A percentile compares a stretch with the other conserved stretches of the same genome.
Evolutionary conservation across 176 grass and related monocot genomes (phyloP).

Genomic region (Oropetium thomaeum): DNA sequence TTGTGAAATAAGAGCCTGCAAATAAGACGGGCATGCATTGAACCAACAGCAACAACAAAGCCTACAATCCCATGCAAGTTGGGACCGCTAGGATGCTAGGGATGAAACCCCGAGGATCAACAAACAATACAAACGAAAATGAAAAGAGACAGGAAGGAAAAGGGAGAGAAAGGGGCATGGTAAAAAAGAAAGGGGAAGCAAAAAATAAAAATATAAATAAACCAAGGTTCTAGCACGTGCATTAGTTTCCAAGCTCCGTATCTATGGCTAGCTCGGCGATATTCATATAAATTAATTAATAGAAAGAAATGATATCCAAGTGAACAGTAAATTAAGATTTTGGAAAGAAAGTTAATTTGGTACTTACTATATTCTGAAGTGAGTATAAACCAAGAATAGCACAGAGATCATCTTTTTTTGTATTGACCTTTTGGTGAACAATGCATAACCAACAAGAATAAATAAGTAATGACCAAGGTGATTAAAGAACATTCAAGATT

Average conservation of each 20-base stretch:
- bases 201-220: too few relatives aligned
- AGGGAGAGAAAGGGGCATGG: too few relatives aligned
- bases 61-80: too few relatives aligned
- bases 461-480: not conserved
- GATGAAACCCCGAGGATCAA: too few relatives aligned
- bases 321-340: conserved; percentile 12
- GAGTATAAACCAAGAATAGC: conserved; percentile 79
- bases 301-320: conserved; percentile 9
- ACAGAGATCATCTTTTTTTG: conserved; percentile 56
- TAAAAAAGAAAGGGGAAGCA: too few relatives aligned
- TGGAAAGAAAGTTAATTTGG: not conserved
- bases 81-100: too few relatives aligned
- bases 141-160: too few relatives aligned
- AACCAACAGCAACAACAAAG: too few relatives aligned
- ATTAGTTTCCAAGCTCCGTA: too few relatives aligned
- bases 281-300: not conserved
- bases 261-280: too few relatives aligned
- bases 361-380: conserved; percentile 89
- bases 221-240: too few relatives aligned
- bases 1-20: conserved; percentile 73
- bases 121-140: too few relatives aligned
- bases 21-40: conserved; percentile 17
- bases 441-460: conserved; percentile 30
- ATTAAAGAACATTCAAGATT: not conserved
- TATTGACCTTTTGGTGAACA: conserved; percentile 39